These are phyloP conservation scores for Akanthomyces dipterigenus DNA, from an alignment of 2,329 filamentous ascomycete genomes.

Conservation along the genomic window DNA sequence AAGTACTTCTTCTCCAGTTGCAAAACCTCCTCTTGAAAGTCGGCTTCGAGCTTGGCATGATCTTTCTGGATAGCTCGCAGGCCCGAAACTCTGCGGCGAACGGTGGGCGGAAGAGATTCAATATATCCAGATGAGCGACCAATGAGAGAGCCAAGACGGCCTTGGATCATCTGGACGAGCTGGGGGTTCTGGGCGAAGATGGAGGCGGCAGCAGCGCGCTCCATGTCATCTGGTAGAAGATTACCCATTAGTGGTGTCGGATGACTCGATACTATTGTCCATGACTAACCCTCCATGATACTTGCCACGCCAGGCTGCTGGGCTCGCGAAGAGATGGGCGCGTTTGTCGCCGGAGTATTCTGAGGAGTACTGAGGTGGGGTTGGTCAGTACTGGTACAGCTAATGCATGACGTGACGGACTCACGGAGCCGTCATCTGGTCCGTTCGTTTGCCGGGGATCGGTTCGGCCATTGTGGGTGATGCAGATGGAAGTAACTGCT, in stretches of 20 bases:
- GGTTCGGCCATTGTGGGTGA: slow-evolving; percentile 52
- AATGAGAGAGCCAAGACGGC: slow-evolving; percentile 86
- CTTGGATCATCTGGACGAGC: slow-evolving; percentile 95
- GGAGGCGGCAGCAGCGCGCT: slow-evolving; percentile 78
- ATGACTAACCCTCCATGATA: slow-evolving; percentile 86
- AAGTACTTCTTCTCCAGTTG: slow-evolving; percentile 99
- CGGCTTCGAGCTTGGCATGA: slow-evolving; percentile 94
- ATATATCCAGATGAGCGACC: slow-evolving; percentile 96
- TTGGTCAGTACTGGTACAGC: slow-evolving; percentile 33
- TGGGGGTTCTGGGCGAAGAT: slow-evolving; percentile 94
- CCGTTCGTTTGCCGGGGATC: slow-evolving; percentile 56
- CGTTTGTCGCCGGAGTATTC: slow-evolving; percentile 93
- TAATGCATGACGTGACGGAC: slow-evolving; percentile 26
- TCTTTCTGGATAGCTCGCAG: slow-evolving; percentile 98
- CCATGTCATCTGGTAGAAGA: slow-evolving; percentile 69
- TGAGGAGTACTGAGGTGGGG: slow-evolving; percentile 75
- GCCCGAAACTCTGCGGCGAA: slow-evolving; percentile 88
- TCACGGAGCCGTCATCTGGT: slow-evolving; percentile 52
- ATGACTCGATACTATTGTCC: slow-evolving; percentile 8
- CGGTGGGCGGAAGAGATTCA: slow-evolving; percentile 82
- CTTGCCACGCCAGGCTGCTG: slow-evolving; percentile 90
- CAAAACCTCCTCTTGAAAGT: slow-evolving; percentile 97
- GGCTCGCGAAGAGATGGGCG: slow-evolving; percentile 94
- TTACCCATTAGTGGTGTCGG: slow-evolving; percentile 18
- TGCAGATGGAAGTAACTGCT: slow-evolving; percentile 16